Base-by-base conservation (phyloP, 148 eudicot genomes). In the Rhododendron molle region DNA sequence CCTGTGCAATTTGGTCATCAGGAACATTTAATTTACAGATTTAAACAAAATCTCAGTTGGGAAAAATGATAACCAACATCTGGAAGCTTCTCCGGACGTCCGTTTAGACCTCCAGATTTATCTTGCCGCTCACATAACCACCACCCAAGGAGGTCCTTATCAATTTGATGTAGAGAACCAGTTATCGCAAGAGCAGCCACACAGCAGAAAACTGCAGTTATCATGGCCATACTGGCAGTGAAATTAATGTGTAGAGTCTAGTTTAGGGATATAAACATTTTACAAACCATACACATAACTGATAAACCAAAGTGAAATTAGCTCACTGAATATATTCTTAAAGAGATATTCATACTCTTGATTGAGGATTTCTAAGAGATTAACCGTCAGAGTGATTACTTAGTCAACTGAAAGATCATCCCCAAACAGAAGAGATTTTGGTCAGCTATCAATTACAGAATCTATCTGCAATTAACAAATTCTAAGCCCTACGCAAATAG, bases 91-190 rank as follows among this genome's bases (percentile, higher is more conserved):
- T 96, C 99, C 56, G 98, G 99, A 28, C 99, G 96, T 52, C 99
- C 99, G 84, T 96, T 96, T 60, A 95, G 89, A 89, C 99, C 99
- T 73, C 99, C 99, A 79, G 97, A 92, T 90, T 96, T 94, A 67
- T 93, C 96, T 90, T 96, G 99, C 84, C 99, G 91, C 89, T 96
- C 99, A 86, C 97, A 96, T 79, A 96, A 89, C 99, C 99, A 96
- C 99, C 99, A 96, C 36, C 98, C 99, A 74, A 96, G 96, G 85
- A 95, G 98, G 87, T 96, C 98, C 89, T 95, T 95, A 89, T 96
- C 99, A 83, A 96, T 90, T 83, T 91, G 94, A 92, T 95, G 94
- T 80, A 96, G 88, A 85, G 95, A 89, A 85, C 98, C 97, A 65
- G 93, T 94, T 86, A 96, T 93, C 56, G 99, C 98, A 85, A 96